Percentiles rank a stretch among this genome's conserved stretches.
phyloP scores from a whole-genome alignment of 2,329 filamentous ascomycete species.

The Paracoccidioides brasiliensis region DNA sequence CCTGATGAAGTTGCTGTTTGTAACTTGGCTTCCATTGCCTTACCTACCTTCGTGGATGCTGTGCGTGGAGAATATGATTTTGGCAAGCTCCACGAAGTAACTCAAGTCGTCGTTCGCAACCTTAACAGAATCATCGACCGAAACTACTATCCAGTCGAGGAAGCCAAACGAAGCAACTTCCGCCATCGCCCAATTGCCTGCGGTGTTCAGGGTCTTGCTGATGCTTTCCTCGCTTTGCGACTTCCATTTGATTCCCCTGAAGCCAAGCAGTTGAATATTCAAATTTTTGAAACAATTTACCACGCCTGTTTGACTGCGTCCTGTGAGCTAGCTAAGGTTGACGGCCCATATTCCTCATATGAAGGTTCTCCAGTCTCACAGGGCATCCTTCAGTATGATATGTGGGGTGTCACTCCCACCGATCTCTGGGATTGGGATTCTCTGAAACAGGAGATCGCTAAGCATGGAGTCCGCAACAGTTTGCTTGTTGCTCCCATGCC shows the following conservation, averaged over 20 bases:
- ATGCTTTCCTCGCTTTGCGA: constrained; percentile 92
- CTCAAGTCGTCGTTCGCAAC: constrained; percentile 83
- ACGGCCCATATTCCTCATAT: constrained; percentile 81
- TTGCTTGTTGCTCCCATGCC: constrained; percentile 94
- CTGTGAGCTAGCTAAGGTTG: constrained; percentile 66
- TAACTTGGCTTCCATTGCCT: constrained; percentile 87
- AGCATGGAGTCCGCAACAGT: constrained; percentile 91
- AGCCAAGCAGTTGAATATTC: constrained; percentile 84
- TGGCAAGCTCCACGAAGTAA: constrained; percentile 88
- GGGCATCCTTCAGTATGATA: constrained; percentile 93
- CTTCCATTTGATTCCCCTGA: constrained; percentile 95
- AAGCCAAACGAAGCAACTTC: constrained; percentile 93
- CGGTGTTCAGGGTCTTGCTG: constrained; percentile 93
- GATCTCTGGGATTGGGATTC: constrained; percentile 93
- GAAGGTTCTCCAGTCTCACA: constrained; percentile 87
- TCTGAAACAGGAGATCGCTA: constrained; percentile 80
- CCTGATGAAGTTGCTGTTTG: constrained; percentile 98
- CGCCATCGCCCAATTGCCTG: constrained; percentile 91
- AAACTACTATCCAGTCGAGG: constrained; percentile 94
- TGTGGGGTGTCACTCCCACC: constrained; percentile 91
- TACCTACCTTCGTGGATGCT: constrained; percentile 85
- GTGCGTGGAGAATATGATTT: constrained; percentile 81
- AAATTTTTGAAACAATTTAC: constrained; percentile 99
- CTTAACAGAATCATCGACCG: constrained; percentile 97
- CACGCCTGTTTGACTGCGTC: constrained; percentile 87